A percentile compares a stretch with the other conserved stretches of the same genome.
These are phyloP conservation scores for Laburnicola sp. DNA, from an alignment of 2,329 filamentous ascomycete genomes.

Conservation along the genomic window DNA sequence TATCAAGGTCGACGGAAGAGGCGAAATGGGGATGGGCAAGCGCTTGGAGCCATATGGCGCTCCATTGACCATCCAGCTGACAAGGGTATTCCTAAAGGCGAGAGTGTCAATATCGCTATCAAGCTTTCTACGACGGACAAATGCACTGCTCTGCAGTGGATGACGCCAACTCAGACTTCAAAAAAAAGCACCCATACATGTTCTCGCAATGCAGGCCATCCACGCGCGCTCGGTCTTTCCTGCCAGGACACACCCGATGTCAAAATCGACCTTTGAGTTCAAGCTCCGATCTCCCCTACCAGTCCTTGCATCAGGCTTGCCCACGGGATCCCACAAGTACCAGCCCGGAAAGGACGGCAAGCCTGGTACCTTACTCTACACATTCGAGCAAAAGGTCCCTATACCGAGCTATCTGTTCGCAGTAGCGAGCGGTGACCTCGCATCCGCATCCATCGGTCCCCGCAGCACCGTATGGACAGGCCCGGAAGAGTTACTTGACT, in stretches of 20 bases:
- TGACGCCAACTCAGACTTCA: constrained; percentile 88
- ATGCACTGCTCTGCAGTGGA: constrained; percentile 93
- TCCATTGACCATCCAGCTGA: constrained; percentile 64
- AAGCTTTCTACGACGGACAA: constrained; percentile 76
- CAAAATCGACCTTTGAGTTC: constrained; percentile 94
- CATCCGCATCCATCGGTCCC: constrained; percentile 81
- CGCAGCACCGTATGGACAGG: constrained; percentile 83
- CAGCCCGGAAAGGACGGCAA: constrained; percentile 57
- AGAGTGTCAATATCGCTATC: constrained; percentile 53
- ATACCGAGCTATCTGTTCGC: constrained; percentile 96
- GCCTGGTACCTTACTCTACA: constrained; percentile 66
- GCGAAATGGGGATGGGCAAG: constrained; percentile 72
- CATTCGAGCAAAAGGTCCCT: constrained; percentile 86
- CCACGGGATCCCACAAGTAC: constrained; percentile 57
- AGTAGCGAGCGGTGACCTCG: constrained; percentile 82
- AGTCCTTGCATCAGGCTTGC: constrained; percentile 87
- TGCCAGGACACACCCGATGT: constrained; percentile 98
- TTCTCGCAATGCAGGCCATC: constrained; percentile 98
- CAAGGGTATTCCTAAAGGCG: constrained; percentile 51
- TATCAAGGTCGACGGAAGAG: constrained; percentile 66
- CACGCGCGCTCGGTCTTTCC: constrained; percentile 89
- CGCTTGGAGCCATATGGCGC: constrained; percentile 74
- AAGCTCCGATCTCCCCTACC: constrained; percentile 82
- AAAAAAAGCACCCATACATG: constrained; percentile 97
- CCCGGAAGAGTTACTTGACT: constrained; percentile 80